Evolutionary conservation across 768 basidiomycete species (phyloP), one percentile per base, ranked within the genome.

Genomic region (Leucocoprinus birnbaumii): DNA sequence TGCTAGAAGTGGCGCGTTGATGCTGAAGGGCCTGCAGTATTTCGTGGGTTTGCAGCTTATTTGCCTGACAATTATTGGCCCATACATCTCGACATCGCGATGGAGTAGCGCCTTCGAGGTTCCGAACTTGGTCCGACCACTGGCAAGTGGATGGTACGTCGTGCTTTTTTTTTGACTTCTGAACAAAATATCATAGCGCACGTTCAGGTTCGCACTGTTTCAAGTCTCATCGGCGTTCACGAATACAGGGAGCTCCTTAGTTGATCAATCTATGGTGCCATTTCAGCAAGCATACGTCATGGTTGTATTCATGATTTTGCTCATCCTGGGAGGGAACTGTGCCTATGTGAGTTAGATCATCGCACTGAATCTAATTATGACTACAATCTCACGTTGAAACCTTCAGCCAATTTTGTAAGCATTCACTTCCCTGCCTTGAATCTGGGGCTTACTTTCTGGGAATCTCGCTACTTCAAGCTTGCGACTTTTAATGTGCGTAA

Each of bases 371-470:
- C n/a, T n/a, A 22, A 38, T 6, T 26, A 18, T 31, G 31, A 31
- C 31, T 11, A 5, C 31, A 31, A 16, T 14, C 40, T 5, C 54
- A 21, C 59, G n/a, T n/a, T n/a, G n/a, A n/a, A n/a, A n/a, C n/a
- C n/a, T n/a, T n/a, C n/a, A 94, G 91, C 93, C 93, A 41, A 78
- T 95, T 57, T 86, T 94, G 94, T 96, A 67, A 73, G 93, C 76
- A 2, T 8, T 63, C 42, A 22, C 13, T 34, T 26, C 49, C 18
- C 31, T 31, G 6, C 5, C 21, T 46, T n/a, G n/a, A n/a, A n/a
- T n/a, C n/a, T n/a, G n/a, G n/a, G n/a, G n/a, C n/a, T n/a, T n/a
- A n/a, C n/a, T n/a, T n/a, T n/a, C n/a, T n/a, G n/a, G n/a, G n/a
- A n/a, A n/a, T 49, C 5, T 25, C 6, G 44, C 19, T 41, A 31